Base-by-base conservation (phyloP, 805 yeast species). In the Tetrapisispora taiwanensis region DNA sequence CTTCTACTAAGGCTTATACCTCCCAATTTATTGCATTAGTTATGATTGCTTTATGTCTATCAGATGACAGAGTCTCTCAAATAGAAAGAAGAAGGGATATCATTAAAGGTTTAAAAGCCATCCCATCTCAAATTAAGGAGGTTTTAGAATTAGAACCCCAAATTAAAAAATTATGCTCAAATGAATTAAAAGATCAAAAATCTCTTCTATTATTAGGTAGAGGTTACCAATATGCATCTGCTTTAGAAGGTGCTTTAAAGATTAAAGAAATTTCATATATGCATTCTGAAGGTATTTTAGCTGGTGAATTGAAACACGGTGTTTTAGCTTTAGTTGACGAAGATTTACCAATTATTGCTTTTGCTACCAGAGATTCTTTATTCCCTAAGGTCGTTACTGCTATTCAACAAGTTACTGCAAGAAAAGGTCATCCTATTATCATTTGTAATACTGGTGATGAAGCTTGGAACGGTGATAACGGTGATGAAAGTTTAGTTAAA, bases 261-360 rank as follows among this genome's bases (percentile, higher is more conserved):
- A 90, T 92, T 64, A 92, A 92, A 71, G 99, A 92, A 68, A 92
- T 92, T 50, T 90, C 97, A 3, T 92, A 92, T 67, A 92, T 92
- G 87, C 99, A 92, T 66, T 87, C 97, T 18, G 99, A 92, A 71
- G 99, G 98, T 72, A 95, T 92, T 43, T 79, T 92, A 52, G 98
- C 99, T 19, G 99, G 98, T 66, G 99, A 92, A 70, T 79, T 92
- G 69, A 92, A 92, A 68, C 99, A 92, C 63, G 99, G 99, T 69
- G 95, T 87, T 28, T 76, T 92, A 59, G 99, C 99, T 7, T 75
- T 92, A 48, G 97, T 92, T 48, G 99, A 92, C 68, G 95, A 84
- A 55, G 74, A 82, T 50, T 72, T 92, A 62, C 99, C 99, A 48
- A 86, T 92, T 54, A 83, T 92, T 66, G 95, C 95, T 3, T 80